Conservation (phyloP, 257 asterid genomes). For the Nicotiana benthamiana region DNA sequence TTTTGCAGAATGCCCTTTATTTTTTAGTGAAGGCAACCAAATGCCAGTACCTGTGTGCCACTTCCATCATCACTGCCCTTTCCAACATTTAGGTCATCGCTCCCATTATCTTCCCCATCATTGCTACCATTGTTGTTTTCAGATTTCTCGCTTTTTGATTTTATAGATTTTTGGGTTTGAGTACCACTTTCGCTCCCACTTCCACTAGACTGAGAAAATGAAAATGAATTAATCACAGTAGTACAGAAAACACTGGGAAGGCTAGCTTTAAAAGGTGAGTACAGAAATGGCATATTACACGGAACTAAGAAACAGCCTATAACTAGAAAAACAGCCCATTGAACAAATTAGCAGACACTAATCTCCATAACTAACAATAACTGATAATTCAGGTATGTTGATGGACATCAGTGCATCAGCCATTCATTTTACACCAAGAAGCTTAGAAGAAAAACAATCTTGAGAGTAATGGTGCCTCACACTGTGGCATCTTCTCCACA, state of each 20-base stretch:
- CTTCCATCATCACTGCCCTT: constrained; percentile 69
- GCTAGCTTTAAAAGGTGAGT: background rate
- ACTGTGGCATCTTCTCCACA: constrained; percentile 91
- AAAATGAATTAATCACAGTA: background rate
- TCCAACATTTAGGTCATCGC: constrained; percentile 33
- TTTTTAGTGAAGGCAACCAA: background rate
- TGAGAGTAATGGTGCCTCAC: constrained; percentile 33
- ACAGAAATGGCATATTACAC: background rate
- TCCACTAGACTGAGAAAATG: constrained; percentile 70
- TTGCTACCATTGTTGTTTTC: constrained; percentile 40
- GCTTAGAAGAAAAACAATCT: background rate
- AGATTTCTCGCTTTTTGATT: constrained; percentile 43
- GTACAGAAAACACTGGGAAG: background rate
- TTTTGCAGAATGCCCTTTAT: background rate
- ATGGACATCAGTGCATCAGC: constrained; percentile 28
- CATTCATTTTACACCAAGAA: background rate
- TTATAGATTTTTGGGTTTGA: constrained; percentile 62
- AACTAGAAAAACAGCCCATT: background rate
- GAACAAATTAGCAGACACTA: background rate
- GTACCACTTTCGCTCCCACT: constrained; percentile 87
- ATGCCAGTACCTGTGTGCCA: constrained; percentile 53
- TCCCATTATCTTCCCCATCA: constrained; percentile 45
- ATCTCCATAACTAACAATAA: background rate
- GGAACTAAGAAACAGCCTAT: background rate
- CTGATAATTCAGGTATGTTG: background rate